A percentile compares a stretch with the other conserved stretches of the same genome.
These are phyloP conservation scores for Durusdinium trenchii DNA, from an alignment of 73 alveolate genomes.

Conservation along the genomic window DNA sequence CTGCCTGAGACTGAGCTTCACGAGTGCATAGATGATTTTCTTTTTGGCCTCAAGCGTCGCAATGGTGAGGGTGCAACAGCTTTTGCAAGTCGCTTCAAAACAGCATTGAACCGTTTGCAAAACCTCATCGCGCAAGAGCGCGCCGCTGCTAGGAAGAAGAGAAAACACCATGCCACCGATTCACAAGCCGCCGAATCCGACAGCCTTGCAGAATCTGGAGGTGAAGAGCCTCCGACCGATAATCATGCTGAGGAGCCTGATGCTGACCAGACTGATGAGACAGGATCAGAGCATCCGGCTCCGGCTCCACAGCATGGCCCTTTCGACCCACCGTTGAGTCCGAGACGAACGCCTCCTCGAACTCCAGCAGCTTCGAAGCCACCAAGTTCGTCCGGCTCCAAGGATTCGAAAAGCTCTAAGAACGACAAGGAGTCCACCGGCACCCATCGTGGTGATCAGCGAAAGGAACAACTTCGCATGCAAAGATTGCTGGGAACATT, in stretches of 20 bases:
- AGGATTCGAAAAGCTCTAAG: not conserved
- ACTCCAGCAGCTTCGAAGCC: not conserved
- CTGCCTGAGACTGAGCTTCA: conserved; percentile 43
- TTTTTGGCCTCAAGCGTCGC: not conserved
- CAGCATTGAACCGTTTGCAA: not conserved
- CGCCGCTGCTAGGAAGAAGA: not conserved
- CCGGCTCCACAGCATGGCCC: not conserved
- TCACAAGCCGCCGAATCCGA: too few species aligned
- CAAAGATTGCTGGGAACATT: not conserved
- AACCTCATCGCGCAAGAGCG: conserved; percentile 8
- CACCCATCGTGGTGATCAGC: not conserved
- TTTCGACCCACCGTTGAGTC: not conserved
- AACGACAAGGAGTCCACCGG: not conserved
- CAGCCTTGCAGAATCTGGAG: not conserved
- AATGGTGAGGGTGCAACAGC: conserved; percentile 33
- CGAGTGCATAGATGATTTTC: conserved; percentile 43
- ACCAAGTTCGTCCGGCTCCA: not conserved
- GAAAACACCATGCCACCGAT: not conserved
- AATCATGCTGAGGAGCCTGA: not conserved
- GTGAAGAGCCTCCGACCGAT: not conserved
- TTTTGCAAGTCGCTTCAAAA: not conserved
- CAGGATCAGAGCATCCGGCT: not conserved
- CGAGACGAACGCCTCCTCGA: not conserved
- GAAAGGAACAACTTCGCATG: not conserved
- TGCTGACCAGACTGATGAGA: not conserved